Conservation (phyloP, 2,329 filamentous ascomycete genomes). For the Fragosphaeria purpurea region DNA sequence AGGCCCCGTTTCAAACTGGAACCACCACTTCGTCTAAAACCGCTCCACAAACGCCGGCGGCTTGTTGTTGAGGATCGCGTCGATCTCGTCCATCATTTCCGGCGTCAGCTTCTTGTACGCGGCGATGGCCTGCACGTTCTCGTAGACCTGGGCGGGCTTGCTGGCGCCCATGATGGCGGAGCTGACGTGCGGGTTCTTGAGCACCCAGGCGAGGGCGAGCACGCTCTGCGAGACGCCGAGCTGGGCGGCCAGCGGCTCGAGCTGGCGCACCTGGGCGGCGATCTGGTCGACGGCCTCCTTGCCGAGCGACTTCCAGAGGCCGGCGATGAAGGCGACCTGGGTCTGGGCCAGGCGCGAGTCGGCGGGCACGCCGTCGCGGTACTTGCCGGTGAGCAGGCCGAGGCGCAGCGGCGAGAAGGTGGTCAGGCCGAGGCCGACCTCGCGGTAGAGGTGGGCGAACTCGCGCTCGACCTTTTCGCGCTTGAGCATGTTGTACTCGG, state of each 20-base stretch:
- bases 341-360: slow-evolving; percentile 49
- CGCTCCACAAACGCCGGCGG: slow-evolving; percentile 32
- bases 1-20: too few relatives aligned
- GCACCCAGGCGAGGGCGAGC: slow-evolving; percentile 52
- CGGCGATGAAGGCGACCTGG: slow-evolving; percentile 45
- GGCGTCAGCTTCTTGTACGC: slow-evolving; percentile 47
- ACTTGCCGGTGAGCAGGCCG: slow-evolving; percentile 52
- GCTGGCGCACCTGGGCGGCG: slow-evolving; percentile 45
- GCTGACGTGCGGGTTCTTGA: slow-evolving; percentile 52
- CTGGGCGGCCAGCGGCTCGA: slow-evolving; percentile 53
- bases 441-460: slow-evolving; percentile 46
- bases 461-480: slow-evolving; percentile 43
- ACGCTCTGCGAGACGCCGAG: slow-evolving; percentile 48
- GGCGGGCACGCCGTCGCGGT: slow-evolving; percentile 52
- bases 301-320: slow-evolving; percentile 43
- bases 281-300: slow-evolving; percentile 41
- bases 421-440: slow-evolving; percentile 45
- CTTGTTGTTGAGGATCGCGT: slow-evolving; percentile 49
- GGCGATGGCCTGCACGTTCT: slow-evolving; percentile 45
- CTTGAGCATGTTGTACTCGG: slow-evolving; percentile 54
- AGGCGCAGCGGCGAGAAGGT: slow-evolving; percentile 43
- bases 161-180: slow-evolving; percentile 54
- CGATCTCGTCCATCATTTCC: slow-evolving; percentile 50
- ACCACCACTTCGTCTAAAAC: slow-evolving; percentile 6
- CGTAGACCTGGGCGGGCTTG: slow-evolving; percentile 47